phyloP scores from a whole-genome alignment of 441 rosid species.

The Euphorbia schlechtendalii region DNA sequence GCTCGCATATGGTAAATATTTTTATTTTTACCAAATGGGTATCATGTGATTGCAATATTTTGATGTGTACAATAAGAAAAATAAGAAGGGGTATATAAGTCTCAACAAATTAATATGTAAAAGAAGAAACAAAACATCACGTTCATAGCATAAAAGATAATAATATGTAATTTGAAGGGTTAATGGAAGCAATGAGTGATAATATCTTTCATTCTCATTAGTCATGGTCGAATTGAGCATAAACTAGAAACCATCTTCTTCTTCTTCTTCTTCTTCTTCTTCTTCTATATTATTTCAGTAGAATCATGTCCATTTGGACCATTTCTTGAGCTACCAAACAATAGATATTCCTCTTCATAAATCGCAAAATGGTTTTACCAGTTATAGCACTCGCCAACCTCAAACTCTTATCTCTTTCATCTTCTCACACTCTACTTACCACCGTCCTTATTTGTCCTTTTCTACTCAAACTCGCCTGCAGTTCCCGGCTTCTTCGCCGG shows the following conservation, averaged over 20 bases:
- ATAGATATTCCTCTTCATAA: neutral
- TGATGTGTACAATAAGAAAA: no score
- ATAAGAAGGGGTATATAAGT: no score
- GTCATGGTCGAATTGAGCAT: neutral
- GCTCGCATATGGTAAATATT: no score
- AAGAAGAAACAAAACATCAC: neutral
- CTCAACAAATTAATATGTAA: neutral
- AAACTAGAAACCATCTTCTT: neutral
- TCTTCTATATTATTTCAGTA: no score
- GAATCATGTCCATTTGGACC: no score
- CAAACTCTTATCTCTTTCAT: constrained; percentile 17
- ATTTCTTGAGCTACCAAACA: neutral
- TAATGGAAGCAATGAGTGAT: neutral
- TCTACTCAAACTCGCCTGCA: constrained; percentile 25
- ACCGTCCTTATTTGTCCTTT: constrained; percentile 32
- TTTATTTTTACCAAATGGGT: no score
- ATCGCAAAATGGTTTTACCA: constrained; percentile 28
- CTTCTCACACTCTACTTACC: constrained; percentile 20
- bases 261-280: neutral
- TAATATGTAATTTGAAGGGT: neutral
- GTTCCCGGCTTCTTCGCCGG: constrained; percentile 14
- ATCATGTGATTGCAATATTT: no score
- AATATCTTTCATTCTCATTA: neutral
- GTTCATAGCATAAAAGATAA: neutral
- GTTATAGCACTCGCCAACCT: constrained; percentile 29